These are phyloP conservation scores for Calycina herbarum DNA, from an alignment of 2,329 filamentous ascomycete species.

Conservation along the genomic window DNA sequence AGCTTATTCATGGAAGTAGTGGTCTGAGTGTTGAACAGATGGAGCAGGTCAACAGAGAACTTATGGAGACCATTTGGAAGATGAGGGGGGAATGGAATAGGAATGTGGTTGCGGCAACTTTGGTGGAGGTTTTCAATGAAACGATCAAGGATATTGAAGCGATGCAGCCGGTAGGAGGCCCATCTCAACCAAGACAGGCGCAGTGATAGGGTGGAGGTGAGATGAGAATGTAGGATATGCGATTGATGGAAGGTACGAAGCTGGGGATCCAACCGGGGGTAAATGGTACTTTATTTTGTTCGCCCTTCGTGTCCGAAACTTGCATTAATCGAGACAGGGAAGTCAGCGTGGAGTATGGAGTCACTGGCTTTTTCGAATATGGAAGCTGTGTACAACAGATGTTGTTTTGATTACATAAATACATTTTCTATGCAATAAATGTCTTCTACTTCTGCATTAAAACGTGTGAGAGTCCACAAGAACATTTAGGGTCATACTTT, in stretches of 20 bases:
- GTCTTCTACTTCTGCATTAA: too few relatives aligned
- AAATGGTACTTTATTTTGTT: neutral
- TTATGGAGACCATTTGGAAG: conserved; percentile 91
- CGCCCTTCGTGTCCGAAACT: neutral
- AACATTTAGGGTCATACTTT: too few relatives aligned
- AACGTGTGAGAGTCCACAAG: too few relatives aligned
- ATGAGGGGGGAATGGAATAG: conserved; percentile 81
- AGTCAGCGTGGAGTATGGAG: conserved; percentile 1
- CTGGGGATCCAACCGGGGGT: neutral
- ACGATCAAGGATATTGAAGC: conserved; percentile 65
- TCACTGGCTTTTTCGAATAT: neutral
- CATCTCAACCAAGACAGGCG: conserved; percentile 28
- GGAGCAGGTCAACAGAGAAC: conserved; percentile 84
- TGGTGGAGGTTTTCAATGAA: conserved; percentile 73
- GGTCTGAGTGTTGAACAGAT: conserved; percentile 76
- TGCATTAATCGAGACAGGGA: neutral
- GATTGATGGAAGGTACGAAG: neutral
- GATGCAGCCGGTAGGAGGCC: conserved; percentile 35
- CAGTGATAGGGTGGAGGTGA: neutral
- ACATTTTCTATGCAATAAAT: too few relatives aligned
- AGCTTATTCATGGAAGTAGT: conserved; percentile 32
- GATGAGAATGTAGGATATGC: neutral
- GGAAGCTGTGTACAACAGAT: neutral
- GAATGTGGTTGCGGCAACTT: conserved; percentile 63
- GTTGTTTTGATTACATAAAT: too few relatives aligned